phyloP scores from a whole-genome alignment of 140 eudicot species.

The Erigeron philadelphicus region DNA sequence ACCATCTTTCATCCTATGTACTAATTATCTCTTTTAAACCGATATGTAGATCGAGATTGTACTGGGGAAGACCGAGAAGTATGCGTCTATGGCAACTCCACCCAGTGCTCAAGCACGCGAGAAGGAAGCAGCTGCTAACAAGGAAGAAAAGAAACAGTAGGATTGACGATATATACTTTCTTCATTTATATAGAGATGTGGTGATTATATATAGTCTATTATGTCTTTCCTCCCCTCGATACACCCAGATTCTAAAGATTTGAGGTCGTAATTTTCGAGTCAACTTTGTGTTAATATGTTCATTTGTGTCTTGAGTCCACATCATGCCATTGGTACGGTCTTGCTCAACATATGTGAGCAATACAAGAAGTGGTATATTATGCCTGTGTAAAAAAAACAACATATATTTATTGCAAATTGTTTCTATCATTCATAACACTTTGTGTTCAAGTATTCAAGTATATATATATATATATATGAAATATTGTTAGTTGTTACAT shows the following conservation, averaged over 20 bases:
- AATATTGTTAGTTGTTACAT: neutral
- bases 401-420: slow-evolving; percentile 25
- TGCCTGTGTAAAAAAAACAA: slow-evolving; percentile 28
- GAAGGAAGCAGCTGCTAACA: slow-evolving; percentile 38
- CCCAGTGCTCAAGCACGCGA: slow-evolving; percentile 33
- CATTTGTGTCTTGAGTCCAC: slow-evolving; percentile 33
- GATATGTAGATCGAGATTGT: slow-evolving; percentile 64
- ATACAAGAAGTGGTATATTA: slow-evolving; percentile 36
- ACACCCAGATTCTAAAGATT: slow-evolving; percentile 25
- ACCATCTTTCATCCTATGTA: neutral
- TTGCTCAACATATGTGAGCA: slow-evolving; percentile 29
- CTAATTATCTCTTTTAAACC: neutral
- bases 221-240: slow-evolving; percentile 21
- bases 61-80: slow-evolving; percentile 65
- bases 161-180: slow-evolving; percentile 10
- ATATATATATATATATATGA: neutral
- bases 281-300: slow-evolving; percentile 36
- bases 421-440: slow-evolving; percentile 21
- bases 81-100: slow-evolving; percentile 49
- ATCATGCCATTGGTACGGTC: slow-evolving; percentile 26
- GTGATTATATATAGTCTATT: slow-evolving; percentile 24
- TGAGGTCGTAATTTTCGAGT: slow-evolving; percentile 30
- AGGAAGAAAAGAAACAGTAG: slow-evolving; percentile 39
- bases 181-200: slow-evolving; percentile 23
- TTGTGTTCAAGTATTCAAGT: neutral